Conservation (phyloP, 106 monocot genomes). For the Alisma plantagoaquatica region DNA sequence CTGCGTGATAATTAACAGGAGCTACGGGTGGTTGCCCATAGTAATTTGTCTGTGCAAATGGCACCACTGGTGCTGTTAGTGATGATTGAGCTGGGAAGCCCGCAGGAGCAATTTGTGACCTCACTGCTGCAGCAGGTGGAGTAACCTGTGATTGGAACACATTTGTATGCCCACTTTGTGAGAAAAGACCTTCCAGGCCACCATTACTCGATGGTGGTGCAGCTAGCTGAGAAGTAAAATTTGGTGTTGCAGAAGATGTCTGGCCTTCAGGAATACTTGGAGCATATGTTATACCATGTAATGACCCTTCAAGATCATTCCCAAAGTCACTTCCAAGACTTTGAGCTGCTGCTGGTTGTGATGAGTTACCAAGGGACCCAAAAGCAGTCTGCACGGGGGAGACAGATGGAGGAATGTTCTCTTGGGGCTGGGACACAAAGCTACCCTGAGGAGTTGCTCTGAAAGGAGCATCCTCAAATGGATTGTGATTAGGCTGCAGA, state of each 20-base stretch:
- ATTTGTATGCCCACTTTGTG: background rate
- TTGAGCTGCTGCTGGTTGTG: conserved; percentile 6
- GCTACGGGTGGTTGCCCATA: too few species aligned
- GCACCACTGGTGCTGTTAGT: too few species aligned
- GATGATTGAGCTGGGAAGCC: conserved; percentile 1
- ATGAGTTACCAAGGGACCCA: too few species aligned
- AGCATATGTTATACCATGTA: conserved; percentile 33
- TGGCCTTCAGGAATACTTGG: too few species aligned
- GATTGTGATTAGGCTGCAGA: conserved; percentile 51
- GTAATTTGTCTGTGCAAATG: too few species aligned
- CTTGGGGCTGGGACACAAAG: conserved; percentile 20
- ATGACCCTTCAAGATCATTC: conserved; percentile 53
- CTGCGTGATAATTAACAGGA: too few species aligned
- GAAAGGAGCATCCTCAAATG: conserved; percentile 82
- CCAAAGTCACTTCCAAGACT: conserved; percentile 15
- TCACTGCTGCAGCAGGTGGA: conserved; percentile 12
- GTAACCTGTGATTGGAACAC: conserved; percentile 14
- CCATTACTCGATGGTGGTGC: conserved; percentile 7
- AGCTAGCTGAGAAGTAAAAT: too few species aligned
- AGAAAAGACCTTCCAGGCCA: conserved; percentile 2
- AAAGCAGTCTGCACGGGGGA: too few species aligned
- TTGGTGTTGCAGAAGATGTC: too few species aligned
- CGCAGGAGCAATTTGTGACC: conserved; percentile 22
- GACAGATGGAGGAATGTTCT: too few species aligned
- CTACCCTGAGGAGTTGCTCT: conserved; percentile 39